Evolutionary conservation across 2,329 filamentous ascomycete species (phyloP), one percentile per base, ranked within the genome.

Genomic region (Coleophoma eucalyptorum): DNA sequence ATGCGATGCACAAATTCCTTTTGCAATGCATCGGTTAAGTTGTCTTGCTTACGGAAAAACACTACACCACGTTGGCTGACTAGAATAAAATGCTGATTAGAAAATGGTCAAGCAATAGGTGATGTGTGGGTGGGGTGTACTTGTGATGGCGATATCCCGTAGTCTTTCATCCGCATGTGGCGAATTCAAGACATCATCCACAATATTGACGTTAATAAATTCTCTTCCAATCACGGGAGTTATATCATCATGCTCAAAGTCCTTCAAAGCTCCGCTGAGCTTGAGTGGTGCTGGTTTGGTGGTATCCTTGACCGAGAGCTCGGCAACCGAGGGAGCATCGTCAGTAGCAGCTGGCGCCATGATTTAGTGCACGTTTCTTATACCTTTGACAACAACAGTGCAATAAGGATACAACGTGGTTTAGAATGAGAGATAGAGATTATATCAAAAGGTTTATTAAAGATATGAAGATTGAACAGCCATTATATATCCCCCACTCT

Each of bases 201-300:
- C 76, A 1, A 87, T 70, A 54, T 84, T 78, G 33, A 78, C 73
- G 13, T 72, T 74, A n/a, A 76, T 71, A 54, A 76, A 87, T 60
- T 87, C 84, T 6, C 75, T 74, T 4, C 83, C 84, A 50, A 87
- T 85, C 40, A 77, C 68, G 0, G 83, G 83, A 1, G 83, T 86
- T 4, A 78, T 68, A 32, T 86, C 83, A 50, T 83, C 80, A 2
- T 72, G 72, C 54, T 81, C 72, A 53, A 76, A 79, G 11, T 70
- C 51, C 37, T 48, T 43, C 19, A 56, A 49, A 6, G 16, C 34
- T 8, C 54, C 54, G 12, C 19, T 46, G 41, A 43, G 41, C 41
- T 43, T 1, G 15, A 43, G 20, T 8, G 41, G 41, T 21, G 41
- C 41, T 31, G 41, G 20, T 21, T 20, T 43, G 18, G 41, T 43